Conservation (phyloP, 2,329 filamentous ascomycete species). For the Botryotinia calthae region DNA sequence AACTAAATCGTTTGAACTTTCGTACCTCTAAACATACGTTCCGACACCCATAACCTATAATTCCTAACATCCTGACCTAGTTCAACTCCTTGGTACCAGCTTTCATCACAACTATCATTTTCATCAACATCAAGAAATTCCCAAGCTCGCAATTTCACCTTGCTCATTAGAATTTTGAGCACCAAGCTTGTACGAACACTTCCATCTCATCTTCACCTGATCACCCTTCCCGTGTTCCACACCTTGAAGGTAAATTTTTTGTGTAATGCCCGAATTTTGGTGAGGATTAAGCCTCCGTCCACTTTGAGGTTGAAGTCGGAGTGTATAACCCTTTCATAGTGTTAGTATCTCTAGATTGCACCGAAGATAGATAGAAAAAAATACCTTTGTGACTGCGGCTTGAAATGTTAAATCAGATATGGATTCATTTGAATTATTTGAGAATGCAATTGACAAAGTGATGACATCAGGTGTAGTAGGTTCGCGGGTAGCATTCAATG, state of each 20-base stretch:
- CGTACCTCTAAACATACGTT: constrained; percentile 1
- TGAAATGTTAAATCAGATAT: constrained; percentile 85
- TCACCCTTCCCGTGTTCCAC: constrained; percentile 69
- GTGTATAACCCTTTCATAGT: constrained; percentile 64
- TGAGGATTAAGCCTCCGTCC: constrained; percentile 70
- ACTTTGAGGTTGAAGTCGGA: constrained; percentile 82
- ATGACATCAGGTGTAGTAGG: constrained; percentile 47
- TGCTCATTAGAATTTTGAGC: constrained; percentile 69
- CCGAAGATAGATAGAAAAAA: constrained; percentile 12
- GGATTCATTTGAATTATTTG: constrained; percentile 70
- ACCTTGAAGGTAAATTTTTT: constrained; percentile 75
- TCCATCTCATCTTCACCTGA: constrained; percentile 87
- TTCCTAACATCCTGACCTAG: not conserved
- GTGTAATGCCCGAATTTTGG: constrained; percentile 72
- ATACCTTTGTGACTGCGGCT: constrained; percentile 88
- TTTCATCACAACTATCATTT: not conserved
- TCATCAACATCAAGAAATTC: constrained; percentile 60
- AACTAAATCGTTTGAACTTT: constrained; percentile 9
- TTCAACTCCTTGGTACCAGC: not conserved
- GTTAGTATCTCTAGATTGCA: constrained; percentile 22
- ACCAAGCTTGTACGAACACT: constrained; percentile 73
- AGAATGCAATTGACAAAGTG: constrained; percentile 74
- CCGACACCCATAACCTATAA: not conserved
- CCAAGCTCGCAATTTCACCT: constrained; percentile 79
- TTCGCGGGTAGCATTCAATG: constrained; percentile 67